These are phyloP conservation scores for Phyllosticta citriasiana DNA, from an alignment of 2,329 filamentous ascomycete genomes.

Conservation along the genomic window DNA sequence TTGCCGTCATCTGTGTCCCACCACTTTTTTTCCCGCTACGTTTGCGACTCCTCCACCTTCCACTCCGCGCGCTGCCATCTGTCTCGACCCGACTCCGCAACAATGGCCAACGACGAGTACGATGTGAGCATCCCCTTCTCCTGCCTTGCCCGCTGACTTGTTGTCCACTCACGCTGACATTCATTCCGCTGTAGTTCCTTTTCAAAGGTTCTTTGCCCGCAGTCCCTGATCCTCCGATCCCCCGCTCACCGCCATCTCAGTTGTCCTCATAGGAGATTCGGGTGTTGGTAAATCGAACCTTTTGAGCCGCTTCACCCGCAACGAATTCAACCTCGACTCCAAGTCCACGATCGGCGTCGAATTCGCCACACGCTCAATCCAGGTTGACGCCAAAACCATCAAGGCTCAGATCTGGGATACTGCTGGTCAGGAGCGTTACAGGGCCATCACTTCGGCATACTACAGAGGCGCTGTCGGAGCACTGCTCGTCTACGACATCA, in stretches of 20 bases:
- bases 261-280: constrained; percentile 98
- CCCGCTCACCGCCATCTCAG: constrained; percentile 40
- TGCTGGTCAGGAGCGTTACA: constrained; percentile 95
- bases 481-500: constrained; percentile 97
- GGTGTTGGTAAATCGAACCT: constrained; percentile 99
- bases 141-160: constrained; percentile 2
- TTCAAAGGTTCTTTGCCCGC: constrained; percentile 70
- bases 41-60: background rate
- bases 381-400: constrained; percentile 99
- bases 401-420: constrained; percentile 99
- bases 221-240: constrained; percentile 14
- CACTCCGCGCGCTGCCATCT: background rate
- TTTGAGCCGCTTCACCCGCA: constrained; percentile 96
- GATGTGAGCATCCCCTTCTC: constrained; percentile 58
- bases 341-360: constrained; percentile 99
- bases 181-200: constrained; percentile 61
- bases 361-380: constrained; percentile 96
- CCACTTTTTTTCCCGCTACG: background rate
- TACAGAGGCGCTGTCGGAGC: constrained; percentile 96
- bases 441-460: constrained; percentile 97
- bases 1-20: background rate
- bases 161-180: constrained; percentile 21
- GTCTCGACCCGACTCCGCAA: constrained; percentile 15
- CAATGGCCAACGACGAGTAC: constrained; percentile 99
- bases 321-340: constrained; percentile 99